These are phyloP conservation scores for Camellia granthamiana DNA, from an alignment of 148 eudicot species.

Conservation along the genomic window DNA sequence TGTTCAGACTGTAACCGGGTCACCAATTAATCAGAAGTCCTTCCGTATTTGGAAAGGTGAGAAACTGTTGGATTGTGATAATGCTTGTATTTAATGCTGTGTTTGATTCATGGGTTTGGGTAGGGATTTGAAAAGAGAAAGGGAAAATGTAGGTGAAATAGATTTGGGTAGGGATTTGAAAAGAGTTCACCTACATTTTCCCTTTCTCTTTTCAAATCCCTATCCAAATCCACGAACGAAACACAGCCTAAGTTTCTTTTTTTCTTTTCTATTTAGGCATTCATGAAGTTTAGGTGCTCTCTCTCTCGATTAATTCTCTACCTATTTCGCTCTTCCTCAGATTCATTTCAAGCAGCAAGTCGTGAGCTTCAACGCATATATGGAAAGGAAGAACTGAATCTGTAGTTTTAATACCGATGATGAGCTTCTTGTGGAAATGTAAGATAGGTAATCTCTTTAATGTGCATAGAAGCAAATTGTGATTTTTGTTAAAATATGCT, in stretches of 20 bases:
- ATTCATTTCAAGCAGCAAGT: constrained; percentile 56
- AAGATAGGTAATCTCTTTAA: constrained; percentile 12
- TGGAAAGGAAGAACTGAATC: constrained; percentile 49
- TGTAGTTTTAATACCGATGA: constrained; percentile 17
- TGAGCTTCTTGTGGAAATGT: constrained; percentile 10
- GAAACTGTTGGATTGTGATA: neutral
- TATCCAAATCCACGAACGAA: too few relatives aligned
- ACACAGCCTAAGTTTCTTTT: too few relatives aligned
- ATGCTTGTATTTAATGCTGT: neutral
- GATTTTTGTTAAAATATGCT: neutral
- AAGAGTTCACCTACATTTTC: too few relatives aligned
- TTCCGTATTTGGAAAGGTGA: constrained; percentile 33
- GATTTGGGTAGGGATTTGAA: too few relatives aligned
- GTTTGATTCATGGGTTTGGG: too few relatives aligned
- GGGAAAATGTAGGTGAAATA: too few relatives aligned
- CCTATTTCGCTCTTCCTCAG: constrained; percentile 23
- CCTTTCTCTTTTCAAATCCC: too few relatives aligned
- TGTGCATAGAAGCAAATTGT: constrained; percentile 7
- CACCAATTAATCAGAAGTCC: constrained; percentile 35
- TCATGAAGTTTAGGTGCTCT: neutral
- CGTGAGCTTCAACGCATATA: constrained; percentile 63
- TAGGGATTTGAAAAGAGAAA: too few relatives aligned
- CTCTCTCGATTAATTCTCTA: neutral
- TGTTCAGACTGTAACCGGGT: constrained; percentile 30
- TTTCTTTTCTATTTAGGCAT: neutral